Conservation (phyloP, 805 yeast species). For the Blastobotrys peoriensis region DNA sequence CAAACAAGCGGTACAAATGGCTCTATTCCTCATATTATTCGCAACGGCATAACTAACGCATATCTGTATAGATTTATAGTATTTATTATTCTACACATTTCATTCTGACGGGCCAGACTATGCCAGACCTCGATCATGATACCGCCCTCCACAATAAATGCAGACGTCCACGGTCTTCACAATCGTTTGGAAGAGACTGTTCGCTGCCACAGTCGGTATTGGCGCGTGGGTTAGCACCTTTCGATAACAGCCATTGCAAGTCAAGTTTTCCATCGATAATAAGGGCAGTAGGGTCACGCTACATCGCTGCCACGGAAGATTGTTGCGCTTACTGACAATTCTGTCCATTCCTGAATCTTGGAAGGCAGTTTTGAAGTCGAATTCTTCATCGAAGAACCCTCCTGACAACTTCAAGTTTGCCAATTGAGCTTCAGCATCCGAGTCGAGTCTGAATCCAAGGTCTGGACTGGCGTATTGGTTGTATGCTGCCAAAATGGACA, state of each 20-base stretch:
- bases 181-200: conserved; percentile 14
- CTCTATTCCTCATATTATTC: background rate
- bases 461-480: conserved; percentile 2
- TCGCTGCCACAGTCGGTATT: conserved; percentile 5
- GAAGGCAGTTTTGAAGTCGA: conserved; percentile 15
- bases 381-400: conserved; percentile 17
- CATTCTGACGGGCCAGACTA: too few species aligned
- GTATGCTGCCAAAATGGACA: conserved; percentile 15
- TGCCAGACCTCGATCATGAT: background rate
- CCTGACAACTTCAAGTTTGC: conserved; percentile 13
- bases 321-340: background rate
- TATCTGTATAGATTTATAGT: too few species aligned
- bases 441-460: background rate
- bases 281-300: conserved; percentile 31
- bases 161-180: conserved; percentile 26
- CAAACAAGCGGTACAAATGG: background rate
- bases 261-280: conserved; percentile 19
- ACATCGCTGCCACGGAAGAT: conserved; percentile 31
- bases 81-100: too few species aligned
- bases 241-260: conserved; percentile 27
- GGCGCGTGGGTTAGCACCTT: conserved; percentile 12
- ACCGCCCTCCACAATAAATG: conserved; percentile 24
- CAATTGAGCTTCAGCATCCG: background rate
- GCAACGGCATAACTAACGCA: background rate
- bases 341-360: conserved; percentile 3